Evolutionary conservation across 768 basidiomycete genomes (phyloP).

Genomic region (Tephrocybe sp.): DNA sequence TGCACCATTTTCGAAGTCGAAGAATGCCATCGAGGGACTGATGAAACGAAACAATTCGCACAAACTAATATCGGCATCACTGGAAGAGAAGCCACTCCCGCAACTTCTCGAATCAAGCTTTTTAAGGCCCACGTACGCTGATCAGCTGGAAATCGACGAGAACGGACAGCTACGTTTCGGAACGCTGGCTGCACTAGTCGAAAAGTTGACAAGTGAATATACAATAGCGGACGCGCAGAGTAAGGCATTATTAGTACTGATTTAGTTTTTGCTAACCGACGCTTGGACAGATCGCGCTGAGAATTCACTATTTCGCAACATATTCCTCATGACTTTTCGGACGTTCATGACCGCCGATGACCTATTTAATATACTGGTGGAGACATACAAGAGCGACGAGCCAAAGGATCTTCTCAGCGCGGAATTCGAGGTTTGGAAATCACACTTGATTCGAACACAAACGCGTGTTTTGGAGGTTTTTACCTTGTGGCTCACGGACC

Average conservation of each 20-base stretch:
- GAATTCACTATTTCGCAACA: slow-evolving; percentile 43
- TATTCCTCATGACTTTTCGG: slow-evolving; percentile 84
- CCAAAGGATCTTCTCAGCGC: slow-evolving; percentile 48
- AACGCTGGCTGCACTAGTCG: slow-evolving; percentile 70
- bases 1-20: slow-evolving; percentile 7
- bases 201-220: slow-evolving; percentile 55
- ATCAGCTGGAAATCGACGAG: slow-evolving; percentile 62
- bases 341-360: slow-evolving; percentile 72
- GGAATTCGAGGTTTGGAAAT: slow-evolving; percentile 67
- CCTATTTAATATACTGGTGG: slow-evolving; percentile 68
- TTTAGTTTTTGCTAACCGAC: neutral
- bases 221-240: slow-evolving; percentile 48
- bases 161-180: slow-evolving; percentile 71
- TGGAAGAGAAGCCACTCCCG: slow-evolving; percentile 41
- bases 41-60: slow-evolving; percentile 27
- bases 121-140: slow-evolving; percentile 56
- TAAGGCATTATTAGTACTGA: slow-evolving; percentile 33
- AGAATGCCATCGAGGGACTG: slow-evolving; percentile 12
- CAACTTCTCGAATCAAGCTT: slow-evolving; percentile 53
- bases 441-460: slow-evolving; percentile 63
- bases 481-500: slow-evolving; percentile 61
- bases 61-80: slow-evolving; percentile 36
- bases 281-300: slow-evolving; percentile 20
- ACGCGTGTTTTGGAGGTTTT: slow-evolving; percentile 58
- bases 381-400: slow-evolving; percentile 56